Evolutionary conservation across 2,329 filamentous ascomycete species (phyloP), one percentile per base, ranked within the genome.

Genomic region (Aschersonia sp.): DNA sequence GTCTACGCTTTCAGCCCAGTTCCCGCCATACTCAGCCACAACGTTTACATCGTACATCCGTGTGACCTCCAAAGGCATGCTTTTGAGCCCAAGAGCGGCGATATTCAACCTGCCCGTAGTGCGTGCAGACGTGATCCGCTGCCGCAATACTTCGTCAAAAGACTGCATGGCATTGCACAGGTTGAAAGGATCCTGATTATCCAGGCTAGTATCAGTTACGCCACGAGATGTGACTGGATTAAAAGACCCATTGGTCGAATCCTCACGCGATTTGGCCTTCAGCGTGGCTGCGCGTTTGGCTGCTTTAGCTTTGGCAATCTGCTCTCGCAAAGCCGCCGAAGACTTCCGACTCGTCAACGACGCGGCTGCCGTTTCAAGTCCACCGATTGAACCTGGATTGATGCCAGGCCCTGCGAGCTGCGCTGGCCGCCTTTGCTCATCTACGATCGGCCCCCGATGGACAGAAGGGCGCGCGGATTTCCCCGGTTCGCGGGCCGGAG

Each of bases 1-100:
- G 59, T 97, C 91, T 9, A 97, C 87, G 50, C 85, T 84, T 63
- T 97, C 91, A 2, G 89, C 89, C 92, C 92, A 97, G 35, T 82
- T 79, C 9, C 80, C 76, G 38, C 75, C 78, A 29, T 75, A 69
- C 9, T 70, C 72, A 40, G 82, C 78, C 48, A 80, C 73, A 1
- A 77, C 74, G 47, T 89, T 81, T 20, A 86, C 71, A 56, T 89
- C 85, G 61, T 96, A 97, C 89, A 97, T 97, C 48, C 81, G 79
- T 65, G 94, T 69, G 0, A 97, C 85, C 58, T 94, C 86, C 1
- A 77, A 65, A 0, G 92, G 92, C 3, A 98, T 84, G 49, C 84
- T 74, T 51, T 80, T 84, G 40, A 98, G 65, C 1, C 80, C 78
- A 72, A 97, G 76, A 0, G 85, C 89, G 1, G 89, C 83, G 59